Conservation (phyloP, 1,284 basidiomycete species). For the Ustilago crameri region DNA sequence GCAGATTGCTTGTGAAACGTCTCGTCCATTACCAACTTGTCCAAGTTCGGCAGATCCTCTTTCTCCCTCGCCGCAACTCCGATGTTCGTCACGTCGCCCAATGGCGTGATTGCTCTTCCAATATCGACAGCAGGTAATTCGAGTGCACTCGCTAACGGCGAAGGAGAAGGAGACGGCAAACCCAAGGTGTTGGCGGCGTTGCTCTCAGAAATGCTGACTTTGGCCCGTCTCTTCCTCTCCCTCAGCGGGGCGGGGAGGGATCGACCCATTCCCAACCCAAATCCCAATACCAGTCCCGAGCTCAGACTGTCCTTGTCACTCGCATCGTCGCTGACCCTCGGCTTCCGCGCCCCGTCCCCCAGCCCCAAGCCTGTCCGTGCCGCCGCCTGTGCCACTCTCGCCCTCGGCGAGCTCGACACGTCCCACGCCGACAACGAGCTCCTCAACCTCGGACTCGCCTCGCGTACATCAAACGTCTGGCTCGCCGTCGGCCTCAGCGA, state of each 20-base stretch:
- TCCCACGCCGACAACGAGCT: constrained; percentile 22
- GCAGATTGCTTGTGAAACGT: background rate
- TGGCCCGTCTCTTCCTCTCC: constrained; percentile 14
- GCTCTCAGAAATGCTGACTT: too few species aligned
- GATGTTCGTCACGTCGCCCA: background rate
- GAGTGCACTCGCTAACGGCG: too few species aligned
- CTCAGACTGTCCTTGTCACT: too few species aligned
- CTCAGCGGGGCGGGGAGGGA: constrained; percentile 36
- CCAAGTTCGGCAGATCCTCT: too few species aligned
- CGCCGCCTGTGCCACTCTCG: too few species aligned
- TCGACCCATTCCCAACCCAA: constrained; percentile 2
- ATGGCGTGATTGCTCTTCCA: background rate
- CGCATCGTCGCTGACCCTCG: background rate
- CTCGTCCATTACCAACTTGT: background rate
- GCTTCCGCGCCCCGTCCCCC: background rate
- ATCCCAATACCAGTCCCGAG: too few species aligned
- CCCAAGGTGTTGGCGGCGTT: too few species aligned
- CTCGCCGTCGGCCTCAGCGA: constrained; percentile 12
- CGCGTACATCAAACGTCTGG: too few species aligned
- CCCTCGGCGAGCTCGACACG: background rate
- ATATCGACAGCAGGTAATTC: background rate
- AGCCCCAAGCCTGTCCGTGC: too few species aligned
- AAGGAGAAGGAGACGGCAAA: too few species aligned
- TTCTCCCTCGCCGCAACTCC: too few species aligned
- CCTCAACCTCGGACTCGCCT: constrained; percentile 3